Conservation (phyloP, 2,329 filamentous ascomycete genomes). For the Cladosporium sp. region DNA sequence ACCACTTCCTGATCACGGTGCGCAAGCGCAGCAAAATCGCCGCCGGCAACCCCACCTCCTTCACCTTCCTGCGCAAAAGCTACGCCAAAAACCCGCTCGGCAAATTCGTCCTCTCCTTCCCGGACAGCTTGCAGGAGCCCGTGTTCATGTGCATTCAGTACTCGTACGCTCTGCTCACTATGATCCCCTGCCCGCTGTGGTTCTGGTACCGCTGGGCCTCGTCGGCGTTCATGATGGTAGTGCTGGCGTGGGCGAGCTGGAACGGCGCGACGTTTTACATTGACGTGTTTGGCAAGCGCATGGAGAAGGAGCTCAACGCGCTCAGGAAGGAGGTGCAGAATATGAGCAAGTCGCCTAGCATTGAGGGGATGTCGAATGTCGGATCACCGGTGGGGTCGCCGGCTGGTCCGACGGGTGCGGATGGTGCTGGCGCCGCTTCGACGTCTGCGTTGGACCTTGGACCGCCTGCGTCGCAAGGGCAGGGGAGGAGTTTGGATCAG, state of each 20-base stretch:
- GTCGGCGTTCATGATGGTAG: conserved; percentile 66
- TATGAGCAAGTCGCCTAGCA: conserved; percentile 30
- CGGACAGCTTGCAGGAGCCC: conserved; percentile 71
- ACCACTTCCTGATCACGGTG: conserved; percentile 94
- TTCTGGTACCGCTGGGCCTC: conserved; percentile 85
- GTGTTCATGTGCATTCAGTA: conserved; percentile 98
- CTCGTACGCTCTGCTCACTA: conserved; percentile 81
- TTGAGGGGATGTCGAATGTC: conserved; percentile 18
- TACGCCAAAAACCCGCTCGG: conserved; percentile 90
- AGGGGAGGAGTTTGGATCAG: neutral
- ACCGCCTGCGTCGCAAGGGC: conserved; percentile 14
- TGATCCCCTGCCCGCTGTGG: conserved; percentile 93
- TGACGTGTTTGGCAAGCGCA: conserved; percentile 92
- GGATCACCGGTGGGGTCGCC: conserved; percentile 26
- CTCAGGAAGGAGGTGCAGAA: conserved; percentile 73
- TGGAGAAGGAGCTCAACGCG: conserved; percentile 91
- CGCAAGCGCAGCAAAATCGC: conserved; percentile 94
- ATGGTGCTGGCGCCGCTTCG: neutral
- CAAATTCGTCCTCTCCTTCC: conserved; percentile 74
- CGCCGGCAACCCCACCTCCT: conserved; percentile 90
- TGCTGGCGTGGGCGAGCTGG: conserved; percentile 95
- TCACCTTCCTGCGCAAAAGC: conserved; percentile 91
- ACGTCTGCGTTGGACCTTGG: conserved; percentile 29
- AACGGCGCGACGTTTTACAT: conserved; percentile 98
- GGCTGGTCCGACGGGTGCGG: conserved; percentile 21